Evolutionary conservation across 352 stramenopile species (phyloP), one percentile per base, ranked within the genome.

Genomic region (Globisporangium okanoganense): DNA sequence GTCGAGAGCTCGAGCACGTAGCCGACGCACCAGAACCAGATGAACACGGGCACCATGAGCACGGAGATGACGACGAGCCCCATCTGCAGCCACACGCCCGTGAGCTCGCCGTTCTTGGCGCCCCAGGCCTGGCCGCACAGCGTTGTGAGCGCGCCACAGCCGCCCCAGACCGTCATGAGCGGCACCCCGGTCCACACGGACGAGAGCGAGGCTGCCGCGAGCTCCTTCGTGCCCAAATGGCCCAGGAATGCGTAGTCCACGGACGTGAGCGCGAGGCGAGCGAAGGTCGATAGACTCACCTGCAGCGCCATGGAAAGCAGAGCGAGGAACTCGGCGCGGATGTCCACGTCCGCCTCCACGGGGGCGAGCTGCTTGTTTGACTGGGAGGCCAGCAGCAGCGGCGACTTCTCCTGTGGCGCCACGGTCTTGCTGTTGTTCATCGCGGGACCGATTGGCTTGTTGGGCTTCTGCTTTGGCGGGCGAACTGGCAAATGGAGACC

Each of bases 191-290:
- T 91, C 82, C 82, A 93, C 13, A 88, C 76, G 5, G 76, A 83
- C 44, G 84, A 72, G 9, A 93, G 69, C 50, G 84, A 91, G 40
- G 84, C 83, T 13, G 84, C 84, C 25, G 84, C 84, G 38, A 93
- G 73, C 41, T 78, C 85, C 4, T 76, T 78, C 1, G 79, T 87
- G 51, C 79, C 82, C 25, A 92, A 43, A 29, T 93, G 82, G 2
- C 84, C 84, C 27, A 93, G 67, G 50, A 92, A 93, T 24, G 82
- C 84, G 47, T 72, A 86, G 75, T 93, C 83, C 22, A 93, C 80
- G 1, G 83, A 90, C 59, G 76, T 85, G 57, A 93, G 72, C 36
- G 78, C 82, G 61, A 93, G 88, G 0, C 84, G 78, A 20, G 82
- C 84, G 61, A 90, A 87, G 0, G 81, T 93, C 1, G 84, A 84